Evolutionary conservation across 1,284 basidiomycete species (phyloP).

Genomic region (Apiotrichum laibachii): DNA sequence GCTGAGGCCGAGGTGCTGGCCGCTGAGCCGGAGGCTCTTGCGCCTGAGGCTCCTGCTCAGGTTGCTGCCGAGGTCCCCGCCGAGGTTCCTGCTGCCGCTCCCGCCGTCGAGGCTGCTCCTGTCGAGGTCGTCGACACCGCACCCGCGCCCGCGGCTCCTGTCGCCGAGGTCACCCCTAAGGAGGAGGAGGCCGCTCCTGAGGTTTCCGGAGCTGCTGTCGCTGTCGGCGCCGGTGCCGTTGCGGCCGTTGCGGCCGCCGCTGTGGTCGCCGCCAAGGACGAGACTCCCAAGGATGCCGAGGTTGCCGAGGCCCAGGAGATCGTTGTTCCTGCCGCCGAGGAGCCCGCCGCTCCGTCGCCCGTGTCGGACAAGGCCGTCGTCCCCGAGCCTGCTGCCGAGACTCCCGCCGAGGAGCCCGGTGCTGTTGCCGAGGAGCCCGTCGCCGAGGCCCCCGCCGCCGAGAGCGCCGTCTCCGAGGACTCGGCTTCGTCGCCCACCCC

Average conservation of each 20-base stretch:
- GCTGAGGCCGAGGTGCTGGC: not conserved
- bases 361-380: not conserved
- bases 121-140: not conserved
- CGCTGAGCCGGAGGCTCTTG: not conserved
- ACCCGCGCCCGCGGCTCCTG: too few relatives aligned
- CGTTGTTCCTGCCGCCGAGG: not conserved
- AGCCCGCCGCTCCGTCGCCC: not conserved
- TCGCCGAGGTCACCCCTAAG: not conserved
- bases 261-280: not conserved
- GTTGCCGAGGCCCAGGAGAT: not conserved
- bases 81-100: not conserved
- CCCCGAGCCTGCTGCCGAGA: not conserved
- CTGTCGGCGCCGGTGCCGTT: not conserved
- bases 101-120: not conserved
- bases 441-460: not conserved
- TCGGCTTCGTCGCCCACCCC: not conserved
- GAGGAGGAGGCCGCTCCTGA: not conserved
- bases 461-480: not conserved
- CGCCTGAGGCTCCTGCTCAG: not conserved
- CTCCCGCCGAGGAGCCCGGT: not conserved
- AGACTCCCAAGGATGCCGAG: not conserved
- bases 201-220: not conserved
- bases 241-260: not conserved
- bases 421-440: not conserved
- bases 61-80: not conserved